Conservation (phyloP, 1,139 yeast genomes). For the Diutina pseudorugosa region DNA sequence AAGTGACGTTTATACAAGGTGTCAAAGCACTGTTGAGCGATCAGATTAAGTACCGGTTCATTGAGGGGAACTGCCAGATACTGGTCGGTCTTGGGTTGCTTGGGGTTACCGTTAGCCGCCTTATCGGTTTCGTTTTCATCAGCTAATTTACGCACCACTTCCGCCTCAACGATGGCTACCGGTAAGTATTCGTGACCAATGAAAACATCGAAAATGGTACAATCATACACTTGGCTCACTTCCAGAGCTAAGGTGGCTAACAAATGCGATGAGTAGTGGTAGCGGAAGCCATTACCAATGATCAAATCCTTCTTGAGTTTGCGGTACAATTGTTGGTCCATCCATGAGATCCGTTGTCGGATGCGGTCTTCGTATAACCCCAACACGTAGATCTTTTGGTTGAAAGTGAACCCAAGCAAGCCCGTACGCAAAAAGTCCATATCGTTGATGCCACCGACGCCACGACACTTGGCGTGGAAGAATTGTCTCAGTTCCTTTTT, state of each 20-base stretch:
- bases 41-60: conserved; percentile 49
- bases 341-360: conserved; percentile 61
- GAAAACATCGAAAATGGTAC: conserved; percentile 81
- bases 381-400: conserved; percentile 78
- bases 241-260: conserved; percentile 72
- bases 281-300: conserved; percentile 34
- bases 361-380: conserved; percentile 90
- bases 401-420: conserved; percentile 71
- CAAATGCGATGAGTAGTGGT: conserved; percentile 79
- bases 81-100: background rate
- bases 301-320: conserved; percentile 20
- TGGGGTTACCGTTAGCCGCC: background rate
- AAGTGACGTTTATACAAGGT: conserved; percentile 59
- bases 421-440: conserved; percentile 86
- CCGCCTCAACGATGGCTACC: conserved; percentile 79
- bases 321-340: conserved; percentile 33
- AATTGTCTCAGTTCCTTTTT: conserved; percentile 56
- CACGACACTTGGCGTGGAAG: conserved; percentile 73
- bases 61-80: conserved; percentile 34
- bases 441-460: conserved; percentile 54
- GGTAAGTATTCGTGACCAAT: conserved; percentile 81
- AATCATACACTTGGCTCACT: conserved; percentile 75
- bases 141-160: conserved; percentile 39
- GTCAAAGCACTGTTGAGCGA: conserved; percentile 67
- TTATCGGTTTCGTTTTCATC: conserved; percentile 13